Evolutionary conservation across 2,329 filamentous ascomycete genomes (phyloP), one percentile per base, ranked within the genome.

Genomic region (Fusarium tupiense): DNA sequence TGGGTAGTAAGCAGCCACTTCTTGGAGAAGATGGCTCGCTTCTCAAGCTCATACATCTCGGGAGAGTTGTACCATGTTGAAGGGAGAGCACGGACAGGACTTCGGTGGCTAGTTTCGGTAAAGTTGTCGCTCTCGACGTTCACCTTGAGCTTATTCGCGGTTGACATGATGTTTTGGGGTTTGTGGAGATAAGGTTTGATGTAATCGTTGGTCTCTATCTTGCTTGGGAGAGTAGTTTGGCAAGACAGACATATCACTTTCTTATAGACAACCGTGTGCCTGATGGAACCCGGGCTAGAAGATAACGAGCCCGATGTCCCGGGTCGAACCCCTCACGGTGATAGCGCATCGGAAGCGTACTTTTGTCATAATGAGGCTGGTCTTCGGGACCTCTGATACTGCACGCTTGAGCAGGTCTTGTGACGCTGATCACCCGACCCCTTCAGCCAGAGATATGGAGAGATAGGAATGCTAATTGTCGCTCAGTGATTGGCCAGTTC

Each of bases 1-100:
- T 90, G 84, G 60, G 88, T 89, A 40, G 86, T 84, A 52, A 89
- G 84, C 29, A 88, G 82, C 88, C 88, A 90, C 72, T 86, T 85
- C 70, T 84, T 84, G 37, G 88, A 89, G 77, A 90, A 90, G 76
- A 90, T 87, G 41, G 88, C 86, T 22, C 88, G 85, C 19, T 85
- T 81, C 76, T 90, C 88, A 0, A 90, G 85, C 73, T 89, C 84
- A 72, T 86, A 89, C 82, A 90, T 87, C 61, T 86, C 85, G 13
- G 81, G 78, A 4, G 85, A 86, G 14, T 80, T 83, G 76, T 87
- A 90, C 88, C 87, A 89, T 24, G 85, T 85, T 11, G 56, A 82
- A 5, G 88, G 88, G 2, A 90, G 80, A 35, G 87, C 83, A 33
- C 82, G 70, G 16, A 70, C 47, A 4, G 67, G 67, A 2, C 38